phyloP scores from a whole-genome alignment of 768 basidiomycete species.

The Collybiopsis luxurians region DNA sequence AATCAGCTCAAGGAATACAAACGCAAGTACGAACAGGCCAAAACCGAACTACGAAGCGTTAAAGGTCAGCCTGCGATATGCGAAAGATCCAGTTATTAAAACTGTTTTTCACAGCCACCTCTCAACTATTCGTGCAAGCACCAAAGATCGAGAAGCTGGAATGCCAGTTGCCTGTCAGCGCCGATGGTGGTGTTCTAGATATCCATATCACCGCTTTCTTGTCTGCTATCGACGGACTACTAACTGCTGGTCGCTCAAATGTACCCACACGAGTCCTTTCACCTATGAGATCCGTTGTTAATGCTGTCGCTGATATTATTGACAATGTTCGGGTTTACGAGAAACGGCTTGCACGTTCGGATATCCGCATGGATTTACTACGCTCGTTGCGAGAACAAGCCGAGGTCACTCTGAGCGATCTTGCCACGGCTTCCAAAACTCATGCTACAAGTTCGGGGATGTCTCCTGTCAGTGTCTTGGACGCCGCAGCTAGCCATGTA shows the following conservation, averaged over 20 bases:
- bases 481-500: constrained; percentile 95
- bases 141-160: constrained; percentile 70
- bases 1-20: constrained; percentile 87
- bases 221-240: constrained; percentile 81
- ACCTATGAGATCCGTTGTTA: constrained; percentile 92
- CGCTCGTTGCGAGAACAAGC: constrained; percentile 68
- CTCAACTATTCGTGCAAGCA: constrained; percentile 81
- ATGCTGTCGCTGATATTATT: constrained; percentile 80
- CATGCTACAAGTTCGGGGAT: constrained; percentile 92
- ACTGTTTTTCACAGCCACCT: constrained; percentile 69
- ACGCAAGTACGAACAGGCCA: constrained; percentile 90
- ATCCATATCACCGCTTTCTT: constrained; percentile 92
- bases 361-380: constrained; percentile 67
- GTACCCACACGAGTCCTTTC: constrained; percentile 86
- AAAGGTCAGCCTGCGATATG: too few species aligned
- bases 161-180: constrained; percentile 84
- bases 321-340: constrained; percentile 87
- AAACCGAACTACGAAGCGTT: constrained; percentile 90
- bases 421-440: constrained; percentile 84
- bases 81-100: too few species aligned
- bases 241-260: constrained; percentile 80
- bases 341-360: constrained; percentile 54
- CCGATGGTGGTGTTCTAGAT: constrained; percentile 86
- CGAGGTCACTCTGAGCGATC: constrained; percentile 86
- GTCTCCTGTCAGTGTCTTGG: constrained; percentile 90